Evolutionary conservation across 179 eudicot genomes (phyloP).

Genomic region (Beta lomatogona): DNA sequence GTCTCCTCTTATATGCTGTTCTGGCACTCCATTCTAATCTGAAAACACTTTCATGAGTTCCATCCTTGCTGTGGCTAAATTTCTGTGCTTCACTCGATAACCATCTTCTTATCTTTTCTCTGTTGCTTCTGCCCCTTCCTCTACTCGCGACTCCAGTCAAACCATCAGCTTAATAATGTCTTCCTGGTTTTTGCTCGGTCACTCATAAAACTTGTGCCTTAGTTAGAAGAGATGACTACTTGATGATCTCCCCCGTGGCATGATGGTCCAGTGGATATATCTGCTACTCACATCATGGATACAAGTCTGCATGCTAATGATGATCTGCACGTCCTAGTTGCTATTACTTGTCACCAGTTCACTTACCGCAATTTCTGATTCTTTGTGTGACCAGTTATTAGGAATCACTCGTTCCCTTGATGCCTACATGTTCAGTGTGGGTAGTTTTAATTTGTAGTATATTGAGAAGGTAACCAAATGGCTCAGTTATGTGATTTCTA

Average conservation of each 20-base stretch:
- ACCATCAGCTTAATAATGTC: not conserved
- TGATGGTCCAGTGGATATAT: too few relatives aligned
- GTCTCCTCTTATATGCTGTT: not conserved
- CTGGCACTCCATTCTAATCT: not conserved
- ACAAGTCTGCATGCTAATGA: too few relatives aligned
- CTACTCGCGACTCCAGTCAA: not conserved
- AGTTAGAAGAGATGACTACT: not conserved
- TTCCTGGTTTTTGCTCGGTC: not conserved
- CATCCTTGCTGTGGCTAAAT: too few relatives aligned
- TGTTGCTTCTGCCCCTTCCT: not conserved
- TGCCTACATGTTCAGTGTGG: not conserved
- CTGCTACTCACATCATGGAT: too few relatives aligned
- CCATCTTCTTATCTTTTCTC: not conserved
- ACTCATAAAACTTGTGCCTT: not conserved
- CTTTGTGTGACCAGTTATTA: too few relatives aligned
- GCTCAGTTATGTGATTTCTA: not conserved
- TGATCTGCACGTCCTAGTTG: too few relatives aligned
- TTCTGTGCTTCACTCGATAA: not conserved
- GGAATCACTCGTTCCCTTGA: not conserved
- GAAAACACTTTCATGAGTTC: too few relatives aligned
- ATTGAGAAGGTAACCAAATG: not conserved
- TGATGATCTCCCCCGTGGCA: too few relatives aligned
- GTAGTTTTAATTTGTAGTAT: not conserved
- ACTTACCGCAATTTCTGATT: too few relatives aligned
- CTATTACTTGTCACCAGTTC: too few relatives aligned